Evolutionary conservation across 805 yeast species (phyloP).

Genomic region (Limtongia smithiae): DNA sequence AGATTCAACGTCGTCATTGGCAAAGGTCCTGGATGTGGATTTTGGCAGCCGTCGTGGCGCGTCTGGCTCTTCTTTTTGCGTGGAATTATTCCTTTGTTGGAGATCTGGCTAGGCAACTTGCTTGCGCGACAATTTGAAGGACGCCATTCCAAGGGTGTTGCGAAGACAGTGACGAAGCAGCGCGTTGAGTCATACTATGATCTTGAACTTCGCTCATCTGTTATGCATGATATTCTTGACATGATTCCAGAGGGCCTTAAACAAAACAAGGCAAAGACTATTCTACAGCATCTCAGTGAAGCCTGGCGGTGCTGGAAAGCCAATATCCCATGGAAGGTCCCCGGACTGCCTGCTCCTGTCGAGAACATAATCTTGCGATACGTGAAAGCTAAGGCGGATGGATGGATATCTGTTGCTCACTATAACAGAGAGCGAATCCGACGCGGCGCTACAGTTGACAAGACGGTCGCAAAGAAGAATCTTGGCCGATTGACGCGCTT

Average conservation of each 20-base stretch:
- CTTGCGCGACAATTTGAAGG: slow-evolving; percentile 95
- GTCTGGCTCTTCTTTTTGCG: slow-evolving; percentile 91
- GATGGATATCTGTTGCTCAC: slow-evolving; percentile 93
- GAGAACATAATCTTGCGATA: slow-evolving; percentile 83
- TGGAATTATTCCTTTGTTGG: slow-evolving; percentile 86
- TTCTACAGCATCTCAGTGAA: slow-evolving; percentile 89
- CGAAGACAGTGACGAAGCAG: slow-evolving; percentile 92
- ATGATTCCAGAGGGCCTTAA: slow-evolving; percentile 95
- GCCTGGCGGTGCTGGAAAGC: slow-evolving; percentile 99
- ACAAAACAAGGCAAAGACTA: slow-evolving; percentile 79
- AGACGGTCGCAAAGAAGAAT: slow-evolving; percentile 89
- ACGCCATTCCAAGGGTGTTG: slow-evolving; percentile 82
- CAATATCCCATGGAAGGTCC: slow-evolving; percentile 95
- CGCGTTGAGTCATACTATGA: slow-evolving; percentile 94
- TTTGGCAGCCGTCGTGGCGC: slow-evolving; percentile 99
- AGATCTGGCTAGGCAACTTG: slow-evolving; percentile 91
- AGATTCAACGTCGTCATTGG: slow-evolving; percentile 83
- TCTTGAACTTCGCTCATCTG: slow-evolving; percentile 86
- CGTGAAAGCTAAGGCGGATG: slow-evolving; percentile 92
- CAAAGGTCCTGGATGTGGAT: slow-evolving; percentile 98
- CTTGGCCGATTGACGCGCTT: slow-evolving; percentile 85
- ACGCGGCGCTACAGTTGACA: slow-evolving; percentile 89
- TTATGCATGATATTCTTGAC: slow-evolving; percentile 91
- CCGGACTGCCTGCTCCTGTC: slow-evolving; percentile 90
- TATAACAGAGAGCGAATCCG: slow-evolving; percentile 84